A percentile compares a stretch with the other conserved stretches of the same genome.
Conservation (phyloP, 2,329 filamentous ascomycete genomes). For the Pseudogymnoascus sp. region DNA sequence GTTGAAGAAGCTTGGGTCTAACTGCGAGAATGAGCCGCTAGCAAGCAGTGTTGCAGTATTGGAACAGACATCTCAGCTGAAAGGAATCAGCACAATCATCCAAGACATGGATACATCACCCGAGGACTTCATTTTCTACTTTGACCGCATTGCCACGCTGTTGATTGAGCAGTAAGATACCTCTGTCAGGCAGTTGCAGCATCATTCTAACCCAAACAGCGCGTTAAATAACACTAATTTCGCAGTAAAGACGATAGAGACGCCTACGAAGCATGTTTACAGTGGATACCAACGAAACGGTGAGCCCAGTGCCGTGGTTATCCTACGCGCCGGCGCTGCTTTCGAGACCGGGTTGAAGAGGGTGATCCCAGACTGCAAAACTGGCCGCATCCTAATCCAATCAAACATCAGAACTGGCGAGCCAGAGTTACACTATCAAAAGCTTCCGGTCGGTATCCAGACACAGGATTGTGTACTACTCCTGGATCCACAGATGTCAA, state of each 20-base stretch:
- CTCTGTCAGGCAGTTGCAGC: not conserved
- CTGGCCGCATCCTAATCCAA: conserved; percentile 83
- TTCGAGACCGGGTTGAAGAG: conserved; percentile 82
- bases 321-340: conserved; percentile 80
- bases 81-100: conserved; percentile 83
- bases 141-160: conserved; percentile 78
- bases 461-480: conserved; percentile 74
- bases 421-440: conserved; percentile 85
- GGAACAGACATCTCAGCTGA: conserved; percentile 68
- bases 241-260: conserved; percentile 52
- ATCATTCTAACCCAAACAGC: conserved; percentile 33
- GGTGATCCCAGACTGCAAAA: conserved; percentile 86
- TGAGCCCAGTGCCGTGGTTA: conserved; percentile 74
- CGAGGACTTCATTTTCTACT: conserved; percentile 97
- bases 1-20: conserved; percentile 64
- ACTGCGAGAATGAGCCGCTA: conserved; percentile 61
- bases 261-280: conserved; percentile 62
- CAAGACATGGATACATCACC: conserved; percentile 68
- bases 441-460: conserved; percentile 64
- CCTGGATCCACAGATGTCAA: conserved; percentile 90
- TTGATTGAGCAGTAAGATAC: conserved; percentile 63
- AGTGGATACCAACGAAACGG: conserved; percentile 62
- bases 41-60: conserved; percentile 68
- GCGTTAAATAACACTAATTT: conserved; percentile 73
- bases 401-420: conserved; percentile 78